Evolutionary conservation across 257 asterid genomes (phyloP).

Genomic region (Salvia rosmarinus): DNA sequence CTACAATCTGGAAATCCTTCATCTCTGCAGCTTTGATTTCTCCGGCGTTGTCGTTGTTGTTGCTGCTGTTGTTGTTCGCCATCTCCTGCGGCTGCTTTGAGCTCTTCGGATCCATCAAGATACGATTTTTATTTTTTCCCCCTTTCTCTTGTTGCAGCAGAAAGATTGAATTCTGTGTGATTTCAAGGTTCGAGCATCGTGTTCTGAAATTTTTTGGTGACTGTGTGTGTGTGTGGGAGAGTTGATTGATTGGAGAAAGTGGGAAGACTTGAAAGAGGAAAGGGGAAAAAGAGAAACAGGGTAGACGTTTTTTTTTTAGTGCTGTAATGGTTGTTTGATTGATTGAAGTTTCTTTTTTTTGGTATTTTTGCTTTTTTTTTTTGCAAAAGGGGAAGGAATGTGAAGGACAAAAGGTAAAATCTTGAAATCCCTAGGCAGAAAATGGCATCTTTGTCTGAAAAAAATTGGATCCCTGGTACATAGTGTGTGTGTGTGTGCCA

Average conservation of each 20-base stretch:
- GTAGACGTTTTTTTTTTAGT: conserved; percentile 24
- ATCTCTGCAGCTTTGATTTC: conserved; percentile 42
- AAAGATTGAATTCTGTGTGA: not conserved
- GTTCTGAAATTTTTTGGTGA: not conserved
- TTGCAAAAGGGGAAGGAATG: conserved; percentile 34
- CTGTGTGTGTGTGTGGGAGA: not conserved
- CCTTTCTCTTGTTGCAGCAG: not conserved
- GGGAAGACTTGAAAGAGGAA: conserved; percentile 31
- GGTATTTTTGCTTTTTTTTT: conserved; percentile 23
- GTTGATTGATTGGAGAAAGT: conserved; percentile 36
- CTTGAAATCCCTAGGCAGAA: conserved; percentile 57
- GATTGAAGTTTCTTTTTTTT: not conserved
- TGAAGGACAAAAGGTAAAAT: conserved; percentile 38
- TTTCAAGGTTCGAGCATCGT: conserved; percentile 25
- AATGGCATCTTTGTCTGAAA: conserved; percentile 48
- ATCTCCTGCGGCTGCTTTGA: conserved; percentile 45
- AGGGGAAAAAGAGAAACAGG: conserved; percentile 1
- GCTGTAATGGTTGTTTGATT: conserved; percentile 28
- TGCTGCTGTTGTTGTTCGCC: conserved; percentile 18
- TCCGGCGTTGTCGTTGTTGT: conserved; percentile 19
- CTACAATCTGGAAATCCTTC: conserved; percentile 49
- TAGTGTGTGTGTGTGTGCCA: conserved; percentile 3
- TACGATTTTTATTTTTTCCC: too few species aligned
- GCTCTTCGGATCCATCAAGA: conserved; percentile 66
- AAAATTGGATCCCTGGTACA: conserved; percentile 25